phyloP scores from a whole-genome alignment of 2,329 filamentous ascomycete genomes.

The Rasamsonia emersonii region DNA sequence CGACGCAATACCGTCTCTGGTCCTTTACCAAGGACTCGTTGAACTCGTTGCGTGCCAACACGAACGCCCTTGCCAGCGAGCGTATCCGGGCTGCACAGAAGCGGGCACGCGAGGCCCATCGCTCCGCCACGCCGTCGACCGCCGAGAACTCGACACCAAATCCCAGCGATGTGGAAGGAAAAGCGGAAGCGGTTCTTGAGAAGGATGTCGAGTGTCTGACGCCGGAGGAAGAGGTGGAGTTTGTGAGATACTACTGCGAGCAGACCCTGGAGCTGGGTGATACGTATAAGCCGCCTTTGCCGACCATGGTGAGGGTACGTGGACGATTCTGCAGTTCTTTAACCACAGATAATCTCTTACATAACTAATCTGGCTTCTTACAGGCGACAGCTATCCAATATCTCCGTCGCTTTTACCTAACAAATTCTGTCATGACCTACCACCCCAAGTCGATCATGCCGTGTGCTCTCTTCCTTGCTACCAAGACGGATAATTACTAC shows the following conservation, averaged over 20 bases:
- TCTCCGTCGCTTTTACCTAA: slow-evolving; percentile 88
- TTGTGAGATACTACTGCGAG: slow-evolving; percentile 71
- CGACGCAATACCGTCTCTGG: slow-evolving; percentile 87
- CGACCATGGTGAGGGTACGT: slow-evolving; percentile 51
- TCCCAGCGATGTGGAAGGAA: slow-evolving; percentile 26
- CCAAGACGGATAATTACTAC: slow-evolving; percentile 83
- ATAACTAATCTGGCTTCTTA: too few species aligned
- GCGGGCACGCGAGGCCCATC: slow-evolving; percentile 32
- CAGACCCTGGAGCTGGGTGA: slow-evolving; percentile 51
- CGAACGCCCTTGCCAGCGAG: slow-evolving; percentile 69
- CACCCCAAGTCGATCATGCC: slow-evolving; percentile 82
- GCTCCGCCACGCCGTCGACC: slow-evolving; percentile 23
- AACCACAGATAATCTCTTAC: background rate
- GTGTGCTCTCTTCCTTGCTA: slow-evolving; percentile 84
- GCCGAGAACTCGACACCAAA: slow-evolving; percentile 22
- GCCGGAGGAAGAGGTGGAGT: slow-evolving; percentile 68
- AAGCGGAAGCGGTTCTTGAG: slow-evolving; percentile 20
- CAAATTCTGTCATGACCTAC: slow-evolving; percentile 94
- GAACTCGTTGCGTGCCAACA: slow-evolving; percentile 62
- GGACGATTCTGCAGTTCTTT: slow-evolving; percentile 2
- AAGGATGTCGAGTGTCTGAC: slow-evolving; percentile 67
- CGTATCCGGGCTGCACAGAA: slow-evolving; percentile 52
- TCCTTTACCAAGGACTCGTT: slow-evolving; percentile 74
- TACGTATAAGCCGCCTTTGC: slow-evolving; percentile 48
- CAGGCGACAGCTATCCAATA: slow-evolving; percentile 79